Conservation (phyloP, 257 asterid genomes). For the Paraleonurus japonicus region DNA sequence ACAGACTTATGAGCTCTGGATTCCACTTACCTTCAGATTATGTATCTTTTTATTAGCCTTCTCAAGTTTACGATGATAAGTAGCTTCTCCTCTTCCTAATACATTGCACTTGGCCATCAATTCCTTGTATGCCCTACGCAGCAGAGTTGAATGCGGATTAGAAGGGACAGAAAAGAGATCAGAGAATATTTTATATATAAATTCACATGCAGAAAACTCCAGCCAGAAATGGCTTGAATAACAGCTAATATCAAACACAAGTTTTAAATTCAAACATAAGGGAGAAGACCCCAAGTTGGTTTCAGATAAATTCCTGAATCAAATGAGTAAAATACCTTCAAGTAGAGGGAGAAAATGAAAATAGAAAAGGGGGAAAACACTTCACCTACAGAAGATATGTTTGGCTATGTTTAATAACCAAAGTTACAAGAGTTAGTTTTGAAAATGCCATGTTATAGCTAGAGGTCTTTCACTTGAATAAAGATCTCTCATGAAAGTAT, state of each 20-base stretch:
- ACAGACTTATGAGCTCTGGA: conserved; percentile 6
- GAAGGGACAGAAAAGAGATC: background rate
- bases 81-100: conserved; percentile 94
- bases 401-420: background rate
- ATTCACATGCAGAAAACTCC: background rate
- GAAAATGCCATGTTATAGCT: conserved; percentile 18
- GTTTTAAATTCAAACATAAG: background rate
- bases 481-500: background rate
- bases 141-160: conserved; percentile 22
- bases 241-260: background rate
- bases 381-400: background rate
- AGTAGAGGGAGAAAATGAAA: background rate
- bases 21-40: conserved; percentile 60
- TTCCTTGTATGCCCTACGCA: conserved; percentile 88
- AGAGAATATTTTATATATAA: background rate
- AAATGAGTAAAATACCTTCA: background rate
- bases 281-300: background rate
- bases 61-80: conserved; percentile 61
- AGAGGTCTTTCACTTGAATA: background rate
- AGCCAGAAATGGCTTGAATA: background rate
- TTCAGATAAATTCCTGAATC: background rate
- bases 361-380: background rate
- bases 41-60: conserved; percentile 74
- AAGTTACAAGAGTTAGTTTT: background rate
- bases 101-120: conserved; percentile 78